phyloP scores from a whole-genome alignment of 2,329 filamentous ascomycete species.

The Botrytis medusae region DNA sequence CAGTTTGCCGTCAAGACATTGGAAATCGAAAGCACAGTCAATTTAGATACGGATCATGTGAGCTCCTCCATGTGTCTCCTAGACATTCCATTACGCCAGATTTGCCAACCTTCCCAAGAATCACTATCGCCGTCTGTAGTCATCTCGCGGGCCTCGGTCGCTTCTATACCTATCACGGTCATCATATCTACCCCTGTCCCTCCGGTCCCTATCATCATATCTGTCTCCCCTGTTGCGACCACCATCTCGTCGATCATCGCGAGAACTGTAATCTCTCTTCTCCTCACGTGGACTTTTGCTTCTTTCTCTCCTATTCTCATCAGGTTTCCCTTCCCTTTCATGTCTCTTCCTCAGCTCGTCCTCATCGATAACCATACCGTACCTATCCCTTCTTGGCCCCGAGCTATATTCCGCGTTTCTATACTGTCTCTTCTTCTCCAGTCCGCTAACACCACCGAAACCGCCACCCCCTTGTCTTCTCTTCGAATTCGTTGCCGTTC shows the following conservation, averaged over 20 bases:
- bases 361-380: constrained; percentile 80
- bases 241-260: constrained; percentile 28
- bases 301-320: constrained; percentile 37
- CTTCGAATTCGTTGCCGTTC: constrained; percentile 80
- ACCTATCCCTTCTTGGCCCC: constrained; percentile 50
- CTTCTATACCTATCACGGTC: constrained; percentile 24
- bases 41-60: background rate
- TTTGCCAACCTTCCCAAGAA: background rate
- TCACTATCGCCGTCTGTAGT: constrained; percentile 14
- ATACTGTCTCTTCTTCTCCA: constrained; percentile 92
- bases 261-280: constrained; percentile 27
- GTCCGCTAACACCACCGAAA: constrained; percentile 83
- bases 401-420: constrained; percentile 50
- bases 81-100: constrained; percentile 7
- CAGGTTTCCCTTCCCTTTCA: constrained; percentile 42
- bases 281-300: constrained; percentile 37
- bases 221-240: constrained; percentile 28
- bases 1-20: background rate
- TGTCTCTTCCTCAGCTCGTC: constrained; percentile 61
- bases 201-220: constrained; percentile 31
- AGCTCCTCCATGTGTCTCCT: background rate
- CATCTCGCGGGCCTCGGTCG: constrained; percentile 7
- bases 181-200: constrained; percentile 29
- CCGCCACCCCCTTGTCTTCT: constrained; percentile 66
- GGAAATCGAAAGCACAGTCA: background rate